Evolutionary conservation across 371 early-diverging fungal species (phyloP).

Genomic region (Mortierella sp.): DNA sequence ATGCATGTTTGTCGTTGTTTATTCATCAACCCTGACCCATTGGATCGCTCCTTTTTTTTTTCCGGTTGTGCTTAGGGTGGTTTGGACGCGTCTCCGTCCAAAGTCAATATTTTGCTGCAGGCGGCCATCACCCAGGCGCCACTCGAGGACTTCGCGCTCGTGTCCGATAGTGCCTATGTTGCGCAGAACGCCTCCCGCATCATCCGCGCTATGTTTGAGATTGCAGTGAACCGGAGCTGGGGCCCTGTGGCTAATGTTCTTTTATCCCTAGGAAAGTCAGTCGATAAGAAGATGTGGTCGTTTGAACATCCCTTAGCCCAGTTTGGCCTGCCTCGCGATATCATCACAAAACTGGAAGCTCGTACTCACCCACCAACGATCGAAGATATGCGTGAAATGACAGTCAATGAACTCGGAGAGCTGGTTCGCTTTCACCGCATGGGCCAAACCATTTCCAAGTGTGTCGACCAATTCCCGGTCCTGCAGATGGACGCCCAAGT

Average conservation of each 20-base stretch:
- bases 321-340: conserved; percentile 82
- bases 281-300: conserved; percentile 95
- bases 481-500: conserved; percentile 82
- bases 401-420: conserved; percentile 85
- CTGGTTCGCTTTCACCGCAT: conserved; percentile 84
- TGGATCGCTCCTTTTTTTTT: background rate
- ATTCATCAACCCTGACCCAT: too few relatives aligned
- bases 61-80: conserved; percentile 31
- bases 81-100: conserved; percentile 72
- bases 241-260: conserved; percentile 83
- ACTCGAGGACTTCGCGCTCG: conserved; percentile 92
- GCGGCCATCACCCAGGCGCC: conserved; percentile 81
- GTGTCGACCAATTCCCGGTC: conserved; percentile 88
- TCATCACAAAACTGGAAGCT: conserved; percentile 80
- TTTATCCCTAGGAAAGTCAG: conserved; percentile 87
- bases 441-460: conserved; percentile 77
- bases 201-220: conserved; percentile 95
- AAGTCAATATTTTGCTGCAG: conserved; percentile 94
- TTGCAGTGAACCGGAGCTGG: conserved; percentile 92
- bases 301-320: conserved; percentile 94
- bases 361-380: conserved; percentile 65
- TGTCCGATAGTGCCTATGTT: conserved; percentile 93
- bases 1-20: too few relatives aligned
- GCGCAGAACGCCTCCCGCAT: conserved; percentile 95
- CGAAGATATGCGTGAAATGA: conserved; percentile 88